Evolutionary conservation across 208 protist species (phyloP), one percentile per base, ranked within the genome.

Genomic region (Trypanosoma rangeli): DNA sequence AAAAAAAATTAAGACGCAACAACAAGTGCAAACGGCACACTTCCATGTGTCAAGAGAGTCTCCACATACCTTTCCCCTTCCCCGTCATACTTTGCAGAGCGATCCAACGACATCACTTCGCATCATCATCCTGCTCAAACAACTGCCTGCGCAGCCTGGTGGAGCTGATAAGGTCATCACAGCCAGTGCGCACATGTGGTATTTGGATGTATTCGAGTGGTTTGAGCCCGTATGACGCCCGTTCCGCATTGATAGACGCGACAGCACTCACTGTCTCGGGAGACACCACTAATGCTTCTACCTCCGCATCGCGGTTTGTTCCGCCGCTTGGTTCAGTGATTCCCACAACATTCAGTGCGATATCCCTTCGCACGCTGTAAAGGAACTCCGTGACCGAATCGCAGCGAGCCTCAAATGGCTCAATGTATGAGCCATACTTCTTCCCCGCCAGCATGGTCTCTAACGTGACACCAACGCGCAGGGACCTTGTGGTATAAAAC

Each of bases 241-340:
- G 83, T 52, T 86, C 72, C 26, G 76, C 76, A 60, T 97, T 97
- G 37, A 95, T 94, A 24, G 64, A 56, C 22, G 33, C 31, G 10
- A 93, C 56, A 8, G 82, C 81, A 12, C 64, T 52, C 33, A 79
- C 78, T 24, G 92, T 97, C 69, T 97, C 92, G 0, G 86, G 83
- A 0, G 92, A 95, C 12, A 94, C 76, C 24, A 91, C 79, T 10
- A 97, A 64, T 10, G 92, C 92, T 76, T 93, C 79, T 12, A 94
- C 60, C 1, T 70, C 77, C 12, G 70, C 61, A 54, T 90, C 90
- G n/a, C 42, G 60, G 56, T 92, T 80, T 2, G 89, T 90, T 15
- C 92, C 92, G 16, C 92, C 92, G 29, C 76, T 80, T 13, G 83
- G 67, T 20, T 96, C 89, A 1, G 56, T 59, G 46, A 95, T 95